Base-by-base conservation (phyloP, 176 grass and related monocot genomes). In the Saccharum spontaneum region DNA sequence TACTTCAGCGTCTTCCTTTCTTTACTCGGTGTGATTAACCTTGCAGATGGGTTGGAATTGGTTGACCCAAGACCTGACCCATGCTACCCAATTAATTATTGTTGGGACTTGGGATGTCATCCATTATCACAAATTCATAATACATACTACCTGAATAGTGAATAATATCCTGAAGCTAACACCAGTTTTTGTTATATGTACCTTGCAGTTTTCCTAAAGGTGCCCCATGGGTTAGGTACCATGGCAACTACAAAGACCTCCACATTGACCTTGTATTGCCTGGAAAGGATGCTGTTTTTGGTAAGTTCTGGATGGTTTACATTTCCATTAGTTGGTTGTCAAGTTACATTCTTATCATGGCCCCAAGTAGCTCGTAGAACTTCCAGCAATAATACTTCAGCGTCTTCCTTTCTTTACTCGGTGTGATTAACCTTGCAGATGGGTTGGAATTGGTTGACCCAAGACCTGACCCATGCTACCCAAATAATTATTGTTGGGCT, bases 201-300 rank as follows among this genome's bases (percentile, higher is more conserved):
- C 20, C 18, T 73, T 1, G 1, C 89, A 99, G 97, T 76, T 99
- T 96, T 80, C 97, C 91, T 41, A 88, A 91, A 94, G 90, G 93
- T 67, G 94, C 88, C 4, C 90, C 97, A 26, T 99, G 97, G 97
- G 70, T 92, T 28, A 89, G 97, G 85, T 99, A 91, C 80, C 79
- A 89, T 11, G 97, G 97, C 39, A 70, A 79, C 63, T 94, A 90
- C 69, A 98, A 87, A 79, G 89, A 65, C 57, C 86, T 98, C 26
- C 61, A 86, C 45, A 90, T 98, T 66, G 89, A 95, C 67, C 83
- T 98, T 7, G 87, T 95, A 4, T 83, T 78, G 91, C 96, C 93
- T 5, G 93, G 96, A 87, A 95, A 98, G 75, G 96, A 98, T 84
- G 31, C 77, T 72, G 59, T 39, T 71, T 84, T 84, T 1, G 96